phyloP scores from a whole-genome alignment of 495 filamentous ascomycete genomes.

The Trichocladium antarcticum region DNA sequence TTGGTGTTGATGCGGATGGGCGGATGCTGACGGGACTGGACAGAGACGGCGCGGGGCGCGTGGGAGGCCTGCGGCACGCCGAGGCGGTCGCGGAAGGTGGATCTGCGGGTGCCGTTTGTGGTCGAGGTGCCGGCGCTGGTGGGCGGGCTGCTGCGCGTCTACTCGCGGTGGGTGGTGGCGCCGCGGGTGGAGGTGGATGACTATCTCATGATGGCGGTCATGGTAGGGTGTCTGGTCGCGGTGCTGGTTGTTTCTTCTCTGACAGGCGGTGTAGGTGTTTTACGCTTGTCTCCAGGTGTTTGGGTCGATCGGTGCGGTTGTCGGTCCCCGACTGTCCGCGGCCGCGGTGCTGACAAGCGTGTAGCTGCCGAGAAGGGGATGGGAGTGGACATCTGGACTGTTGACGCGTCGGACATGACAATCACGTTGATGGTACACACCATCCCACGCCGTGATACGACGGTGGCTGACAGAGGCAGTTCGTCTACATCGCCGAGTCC shows the following conservation, averaged over 20 bases:
- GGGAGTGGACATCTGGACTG: conserved; percentile 22
- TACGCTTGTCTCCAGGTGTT: conserved; percentile 8
- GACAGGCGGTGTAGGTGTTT: conserved; percentile 3
- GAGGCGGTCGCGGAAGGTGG: conserved; percentile 9
- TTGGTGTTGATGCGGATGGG: background rate
- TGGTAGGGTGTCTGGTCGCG: background rate
- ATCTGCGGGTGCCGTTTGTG: conserved; percentile 7
- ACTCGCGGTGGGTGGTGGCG: conserved; percentile 13
- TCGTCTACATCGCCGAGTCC: conserved; percentile 31
- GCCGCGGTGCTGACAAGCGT: background rate
- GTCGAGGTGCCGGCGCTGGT: conserved; percentile 14
- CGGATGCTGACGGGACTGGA: no score
- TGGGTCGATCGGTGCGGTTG: conserved; percentile 1
- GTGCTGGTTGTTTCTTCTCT: background rate
- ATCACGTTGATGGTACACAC: conserved; percentile 11
- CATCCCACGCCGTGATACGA: background rate
- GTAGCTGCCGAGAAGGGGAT: conserved; percentile 11
- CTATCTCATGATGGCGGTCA: conserved; percentile 18
- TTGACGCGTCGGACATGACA: conserved; percentile 3
- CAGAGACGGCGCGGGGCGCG: conserved; percentile 15
- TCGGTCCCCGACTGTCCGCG: background rate
- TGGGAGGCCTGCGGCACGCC: conserved; percentile 17
- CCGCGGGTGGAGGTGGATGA: conserved; percentile 17
- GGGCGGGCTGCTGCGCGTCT: conserved; percentile 13
- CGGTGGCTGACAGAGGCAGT: conserved; percentile 6